phyloP scores from a whole-genome alignment of 495 filamentous ascomycete genomes.

The Clohesyomyces aquaticus region DNA sequence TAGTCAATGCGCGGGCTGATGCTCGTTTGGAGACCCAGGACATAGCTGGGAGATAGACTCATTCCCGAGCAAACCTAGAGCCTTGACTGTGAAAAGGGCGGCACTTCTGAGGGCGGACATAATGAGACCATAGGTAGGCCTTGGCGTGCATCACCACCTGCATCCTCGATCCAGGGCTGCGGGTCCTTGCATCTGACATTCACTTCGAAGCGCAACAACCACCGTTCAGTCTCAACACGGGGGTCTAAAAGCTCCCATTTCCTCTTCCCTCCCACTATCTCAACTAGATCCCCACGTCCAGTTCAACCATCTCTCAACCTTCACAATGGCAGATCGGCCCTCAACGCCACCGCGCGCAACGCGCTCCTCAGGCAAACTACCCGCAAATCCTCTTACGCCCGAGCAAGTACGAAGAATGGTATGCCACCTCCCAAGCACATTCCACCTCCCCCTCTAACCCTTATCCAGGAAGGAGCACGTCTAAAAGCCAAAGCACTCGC shows the following conservation, averaged over 20 bases:
- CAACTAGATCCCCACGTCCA: background rate
- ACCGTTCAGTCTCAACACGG: background rate
- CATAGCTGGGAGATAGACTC: background rate
- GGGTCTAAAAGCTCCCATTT: background rate
- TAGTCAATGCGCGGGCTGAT: background rate
- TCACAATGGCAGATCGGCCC: constrained; percentile 51
- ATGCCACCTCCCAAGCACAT: constrained; percentile 52
- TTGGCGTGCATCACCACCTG: constrained; percentile 32
- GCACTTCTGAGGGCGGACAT: background rate
- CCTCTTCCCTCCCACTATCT: background rate
- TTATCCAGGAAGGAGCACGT: constrained; percentile 80
- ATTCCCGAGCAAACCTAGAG: background rate
- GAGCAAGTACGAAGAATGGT: constrained; percentile 62
- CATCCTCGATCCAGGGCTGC: background rate
- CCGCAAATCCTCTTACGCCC: constrained; percentile 66
- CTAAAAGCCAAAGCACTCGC: constrained; percentile 89
- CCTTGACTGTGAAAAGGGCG: too few species aligned
- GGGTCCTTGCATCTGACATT: background rate
- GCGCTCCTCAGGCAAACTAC: constrained; percentile 48
- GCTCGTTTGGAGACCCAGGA: background rate
- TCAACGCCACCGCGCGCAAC: constrained; percentile 63
- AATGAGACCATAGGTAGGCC: background rate
- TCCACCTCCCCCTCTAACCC: background rate
- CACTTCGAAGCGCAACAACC: background rate
- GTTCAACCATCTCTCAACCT: background rate